Base-by-base conservation (phyloP, 192 early-diverging fungal species). In the Chytriomyces sp. region DNA sequence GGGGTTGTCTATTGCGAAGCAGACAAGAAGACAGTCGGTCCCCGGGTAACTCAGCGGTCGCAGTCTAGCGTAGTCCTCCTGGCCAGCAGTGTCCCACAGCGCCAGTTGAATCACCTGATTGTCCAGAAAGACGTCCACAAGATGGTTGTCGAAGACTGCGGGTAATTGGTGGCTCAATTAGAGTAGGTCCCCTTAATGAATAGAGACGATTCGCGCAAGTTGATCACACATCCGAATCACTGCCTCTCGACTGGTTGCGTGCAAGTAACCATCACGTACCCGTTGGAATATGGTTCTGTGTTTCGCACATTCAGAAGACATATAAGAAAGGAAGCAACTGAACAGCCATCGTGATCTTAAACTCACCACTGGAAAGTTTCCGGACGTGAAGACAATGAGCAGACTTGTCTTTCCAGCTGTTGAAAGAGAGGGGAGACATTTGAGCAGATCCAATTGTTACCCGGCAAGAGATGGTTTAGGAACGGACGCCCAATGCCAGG, bases 31-130 rank as follows among this genome's bases (percentile, higher is more conserved):
- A 61, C 71, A 73, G 45, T 97, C 89, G 28, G 93, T 92, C 75
- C 93, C 94, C 7, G 95, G 92, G 77, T 98, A 99, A 61, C 92
- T 95, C 77, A 98, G 86, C 28, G 93, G 92, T 63, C 96, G 93
- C 73, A 99, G 84, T 57, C 96, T 91, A 83, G 98, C 96, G 78
- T 96, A 97, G 77, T 98, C 97, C 82, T 99, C 96, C 73, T 98
- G 96, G 45, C 91, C 97, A 53, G 97, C 96, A 62, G 97, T 98
- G 88, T 99, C 97, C 95, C 94, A 96, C 26, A 98, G 82, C 50
- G 91, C 92, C 45, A 98, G 86, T 78, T 94, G 77, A 45, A 86
- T 76, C 48, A 67, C 49, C 67, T 70, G 61, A 35, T 50, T 70
- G 49, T 78, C 69, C 60, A 80, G 73, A 77, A 65, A 76, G 11